Conservation (phyloP, 192 early-diverging fungal genomes). For the Backusella tuberculispora region DNA sequence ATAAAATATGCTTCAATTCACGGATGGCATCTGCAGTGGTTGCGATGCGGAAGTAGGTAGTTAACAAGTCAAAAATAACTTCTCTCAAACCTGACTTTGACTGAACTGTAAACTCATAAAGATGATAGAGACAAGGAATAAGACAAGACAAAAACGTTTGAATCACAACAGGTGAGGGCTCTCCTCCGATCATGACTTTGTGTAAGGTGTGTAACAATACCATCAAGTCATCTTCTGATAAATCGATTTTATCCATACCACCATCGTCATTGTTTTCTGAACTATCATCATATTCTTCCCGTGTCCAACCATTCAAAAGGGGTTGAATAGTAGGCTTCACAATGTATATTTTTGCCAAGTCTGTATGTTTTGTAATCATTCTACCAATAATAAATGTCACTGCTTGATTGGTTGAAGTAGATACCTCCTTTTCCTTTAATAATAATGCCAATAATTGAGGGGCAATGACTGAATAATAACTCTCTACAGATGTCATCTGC, state of each 20-base stretch:
- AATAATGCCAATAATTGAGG: slow-evolving; percentile 48
- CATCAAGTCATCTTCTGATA: slow-evolving; percentile 48
- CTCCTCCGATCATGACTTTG: slow-evolving; percentile 60
- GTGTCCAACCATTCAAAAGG: slow-evolving; percentile 45
- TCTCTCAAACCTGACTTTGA: slow-evolving; percentile 49
- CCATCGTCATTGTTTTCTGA: not conserved
- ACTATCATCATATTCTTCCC: slow-evolving; percentile 16
- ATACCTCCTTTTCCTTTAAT: slow-evolving; percentile 10
- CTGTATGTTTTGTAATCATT: slow-evolving; percentile 54
- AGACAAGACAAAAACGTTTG: slow-evolving; percentile 56
- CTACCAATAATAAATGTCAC: slow-evolving; percentile 56
- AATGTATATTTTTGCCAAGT: slow-evolving; percentile 51
- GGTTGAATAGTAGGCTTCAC: slow-evolving; percentile 47
- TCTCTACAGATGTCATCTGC: slow-evolving; percentile 60
- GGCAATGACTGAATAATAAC: slow-evolving; percentile 54
- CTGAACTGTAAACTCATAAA: slow-evolving; percentile 53
- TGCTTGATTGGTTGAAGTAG: slow-evolving; percentile 40
- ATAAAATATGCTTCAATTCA: slow-evolving; percentile 47
- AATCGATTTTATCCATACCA: slow-evolving; percentile 45
- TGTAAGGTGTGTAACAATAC: slow-evolving; percentile 53
- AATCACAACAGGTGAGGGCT: slow-evolving; percentile 61
- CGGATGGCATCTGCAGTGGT: slow-evolving; percentile 39
- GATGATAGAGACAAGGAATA: slow-evolving; percentile 59
- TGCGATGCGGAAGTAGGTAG: slow-evolving; percentile 53
- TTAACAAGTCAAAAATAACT: slow-evolving; percentile 48